phyloP scores from a whole-genome alignment of 2,329 filamentous ascomycete genomes.

The Chaetothyriales sp. region DNA sequence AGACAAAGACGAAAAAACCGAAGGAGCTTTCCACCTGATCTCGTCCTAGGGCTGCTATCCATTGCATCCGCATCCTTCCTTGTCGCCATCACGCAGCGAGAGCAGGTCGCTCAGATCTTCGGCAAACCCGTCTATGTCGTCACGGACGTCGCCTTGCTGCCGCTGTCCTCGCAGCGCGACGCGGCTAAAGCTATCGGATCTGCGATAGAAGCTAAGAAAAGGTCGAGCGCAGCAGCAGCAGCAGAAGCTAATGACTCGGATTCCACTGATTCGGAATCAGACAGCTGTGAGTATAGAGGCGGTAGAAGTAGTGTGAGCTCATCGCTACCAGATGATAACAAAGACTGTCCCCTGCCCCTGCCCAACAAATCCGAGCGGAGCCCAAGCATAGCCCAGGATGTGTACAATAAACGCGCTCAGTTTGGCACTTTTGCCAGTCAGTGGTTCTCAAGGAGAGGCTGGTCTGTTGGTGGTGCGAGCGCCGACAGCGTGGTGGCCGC shows the following conservation, averaged over 20 bases:
- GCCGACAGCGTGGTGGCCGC: too few relatives aligned
- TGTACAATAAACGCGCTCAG: constrained; percentile 64
- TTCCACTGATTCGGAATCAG: constrained; percentile 20
- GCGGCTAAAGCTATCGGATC: constrained; percentile 47
- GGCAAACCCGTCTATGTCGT: constrained; percentile 73
- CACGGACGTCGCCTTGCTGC: constrained; percentile 80
- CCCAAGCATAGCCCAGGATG: constrained; percentile 65
- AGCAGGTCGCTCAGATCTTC: constrained; percentile 76
- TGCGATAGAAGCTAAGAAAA: constrained; percentile 3
- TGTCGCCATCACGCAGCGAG: constrained; percentile 68
- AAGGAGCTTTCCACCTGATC: not conserved
- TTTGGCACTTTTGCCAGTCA: constrained; percentile 80
- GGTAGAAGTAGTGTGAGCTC: not conserved
- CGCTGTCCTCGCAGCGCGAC: constrained; percentile 59
- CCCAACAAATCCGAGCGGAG: not conserved
- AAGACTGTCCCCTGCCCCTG: not conserved
- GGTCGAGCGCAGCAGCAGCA: constrained; percentile 2
- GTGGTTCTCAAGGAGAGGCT: constrained; percentile 80
- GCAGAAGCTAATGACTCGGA: constrained; percentile 11
- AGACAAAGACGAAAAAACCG: constrained; percentile 1
- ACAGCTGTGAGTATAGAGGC: not conserved
- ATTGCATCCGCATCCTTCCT: constrained; percentile 71
- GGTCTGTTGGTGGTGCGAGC: constrained; percentile 31
- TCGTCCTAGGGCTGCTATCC: constrained; percentile 56
- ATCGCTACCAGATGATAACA: not conserved